Base-by-base conservation (phyloP, 768 basidiomycete genomes). In the Strobilomyces dryophilus region DNA sequence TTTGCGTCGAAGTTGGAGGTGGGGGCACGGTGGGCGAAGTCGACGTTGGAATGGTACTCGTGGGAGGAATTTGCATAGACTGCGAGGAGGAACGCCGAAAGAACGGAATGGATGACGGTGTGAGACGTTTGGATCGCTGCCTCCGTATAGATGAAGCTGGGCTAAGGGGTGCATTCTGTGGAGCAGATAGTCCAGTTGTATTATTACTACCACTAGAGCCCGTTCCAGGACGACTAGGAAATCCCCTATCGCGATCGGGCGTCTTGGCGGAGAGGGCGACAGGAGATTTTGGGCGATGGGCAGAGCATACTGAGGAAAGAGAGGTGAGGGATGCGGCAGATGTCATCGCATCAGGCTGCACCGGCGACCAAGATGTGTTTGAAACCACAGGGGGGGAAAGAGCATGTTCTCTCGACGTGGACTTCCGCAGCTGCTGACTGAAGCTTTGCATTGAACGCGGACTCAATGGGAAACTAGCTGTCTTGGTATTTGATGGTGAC, bases 91-190 rank as follows among this genome's bases (percentile, higher is more conserved):
- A 92, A 34, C 93, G 86, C 41, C 91, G 82, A 75, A 95, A 95
- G 72, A 95, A 95, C 2, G 93, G 93, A 54, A 95, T 95, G 14
- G 91, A 89, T 26, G 91, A 93, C 1, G 92, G 92, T 1, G 93
- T 94, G 43, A 93, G 80, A 53, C 93, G 85, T 67, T 86, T 92
- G 21, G 73, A 67, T 52, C 84, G 82, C 27, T 80, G 79, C 37
- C 85, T 82, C 48, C 84, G 81, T 40, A 85, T 69, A 15, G 87
- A 89, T 17, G 83, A 78, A 18, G 84, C 76, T 31, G 89, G 89
- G 61, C 88, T 91, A 21, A 89, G 79, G 18, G 89, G 85, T 15
- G 76, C 80, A 37, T 78, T 73, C 36, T 76, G 78, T 47, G 79
- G 74, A 14, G 83, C 76, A 8, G 79, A 74, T 50, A 82, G 70